phyloP scores from a whole-genome alignment of 495 filamentous ascomycete genomes.

The Penicillium simplicissimum region DNA sequence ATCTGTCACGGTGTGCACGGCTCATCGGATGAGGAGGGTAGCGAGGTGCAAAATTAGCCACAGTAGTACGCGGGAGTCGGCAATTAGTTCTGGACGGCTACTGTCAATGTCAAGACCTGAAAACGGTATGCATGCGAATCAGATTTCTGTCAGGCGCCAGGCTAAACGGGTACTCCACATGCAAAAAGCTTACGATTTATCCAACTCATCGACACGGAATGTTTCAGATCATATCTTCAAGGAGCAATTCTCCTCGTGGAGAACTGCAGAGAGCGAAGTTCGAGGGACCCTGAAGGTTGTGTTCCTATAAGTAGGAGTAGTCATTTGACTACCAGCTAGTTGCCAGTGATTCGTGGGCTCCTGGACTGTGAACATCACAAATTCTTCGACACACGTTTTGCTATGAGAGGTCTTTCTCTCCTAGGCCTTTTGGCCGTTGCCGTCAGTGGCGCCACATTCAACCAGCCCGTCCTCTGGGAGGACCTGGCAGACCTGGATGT shows the following conservation, averaged over 20 bases:
- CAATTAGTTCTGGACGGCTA: neutral
- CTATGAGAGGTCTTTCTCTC: conserved; percentile 11
- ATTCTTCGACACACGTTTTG: conserved; percentile 4
- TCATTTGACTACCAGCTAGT: neutral
- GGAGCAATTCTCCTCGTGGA: conserved; percentile 3
- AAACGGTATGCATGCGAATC: neutral
- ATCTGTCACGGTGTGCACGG: neutral
- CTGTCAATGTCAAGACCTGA: no score
- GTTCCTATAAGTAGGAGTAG: neutral
- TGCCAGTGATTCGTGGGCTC: neutral
- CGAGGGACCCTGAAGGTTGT: neutral
- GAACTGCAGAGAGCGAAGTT: neutral
- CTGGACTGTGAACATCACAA: neutral
- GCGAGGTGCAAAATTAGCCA: neutral
- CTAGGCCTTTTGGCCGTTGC: conserved; percentile 1
- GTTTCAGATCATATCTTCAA: neutral
- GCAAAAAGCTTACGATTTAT: neutral
- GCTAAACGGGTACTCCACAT: neutral
- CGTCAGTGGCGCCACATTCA: conserved; percentile 2
- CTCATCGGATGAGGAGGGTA: neutral
- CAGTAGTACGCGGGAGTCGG: neutral
- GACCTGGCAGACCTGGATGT: conserved; percentile 48
- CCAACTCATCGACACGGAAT: neutral
- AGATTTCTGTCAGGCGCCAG: neutral
- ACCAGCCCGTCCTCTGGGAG: conserved; percentile 43